phyloP scores from a whole-genome alignment of 345 rosid genomes.

The Linum tenue region DNA sequence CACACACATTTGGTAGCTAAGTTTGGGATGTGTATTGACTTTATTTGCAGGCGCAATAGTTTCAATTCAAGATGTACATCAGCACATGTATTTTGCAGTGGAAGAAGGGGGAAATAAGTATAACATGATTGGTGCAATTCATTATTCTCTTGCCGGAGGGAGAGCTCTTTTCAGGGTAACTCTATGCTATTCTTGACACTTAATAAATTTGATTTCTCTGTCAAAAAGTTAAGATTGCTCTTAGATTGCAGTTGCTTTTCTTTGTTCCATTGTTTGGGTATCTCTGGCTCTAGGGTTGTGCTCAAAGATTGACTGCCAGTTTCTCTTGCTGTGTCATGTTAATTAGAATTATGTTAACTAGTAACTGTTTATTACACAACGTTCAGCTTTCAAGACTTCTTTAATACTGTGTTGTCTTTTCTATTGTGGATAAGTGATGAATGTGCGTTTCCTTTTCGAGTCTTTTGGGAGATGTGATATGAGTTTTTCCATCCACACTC shows the following conservation, averaged over 20 bases:
- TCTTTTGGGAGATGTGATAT: neutral
- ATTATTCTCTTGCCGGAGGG: constrained; percentile 80
- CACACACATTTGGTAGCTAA: neutral
- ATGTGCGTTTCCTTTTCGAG: neutral
- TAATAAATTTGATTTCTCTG: neutral
- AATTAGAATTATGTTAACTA: neutral
- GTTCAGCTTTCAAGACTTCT: neutral
- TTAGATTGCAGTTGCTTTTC: constrained; percentile 6
- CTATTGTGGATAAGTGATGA: neutral
- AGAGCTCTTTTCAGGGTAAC: constrained; percentile 81
- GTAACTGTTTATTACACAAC: neutral
- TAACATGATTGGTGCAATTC: constrained; percentile 53
- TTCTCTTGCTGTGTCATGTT: neutral
- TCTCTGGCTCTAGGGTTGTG: neutral
- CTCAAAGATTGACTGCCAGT: neutral
- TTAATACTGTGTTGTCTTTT: neutral
- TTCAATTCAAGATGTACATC: constrained; percentile 77
- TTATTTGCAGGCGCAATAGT: constrained; percentile 63
- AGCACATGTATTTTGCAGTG: constrained; percentile 71
- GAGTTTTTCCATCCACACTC: neutral
- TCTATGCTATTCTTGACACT: neutral
- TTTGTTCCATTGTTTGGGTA: neutral
- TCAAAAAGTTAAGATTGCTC: neutral
- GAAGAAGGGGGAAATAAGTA: constrained; percentile 51
- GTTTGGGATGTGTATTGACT: constrained; percentile 11